A percentile compares a stretch with the other conserved stretches of the same genome.
phyloP scores from a whole-genome alignment of 345 rosid genomes.

The Geranium rotundifolium region DNA sequence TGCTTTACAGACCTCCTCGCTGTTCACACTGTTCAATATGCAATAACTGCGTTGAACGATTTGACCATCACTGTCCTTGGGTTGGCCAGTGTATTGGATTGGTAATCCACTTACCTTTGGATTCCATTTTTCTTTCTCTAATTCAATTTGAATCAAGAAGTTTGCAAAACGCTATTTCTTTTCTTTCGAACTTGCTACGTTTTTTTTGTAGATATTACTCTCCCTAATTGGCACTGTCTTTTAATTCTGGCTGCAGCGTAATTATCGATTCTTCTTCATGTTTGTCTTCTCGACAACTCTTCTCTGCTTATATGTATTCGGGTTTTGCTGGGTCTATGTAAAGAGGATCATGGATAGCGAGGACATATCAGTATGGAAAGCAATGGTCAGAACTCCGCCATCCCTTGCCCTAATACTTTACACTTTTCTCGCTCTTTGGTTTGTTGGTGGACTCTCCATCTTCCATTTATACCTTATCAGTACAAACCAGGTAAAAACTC shows the following conservation, averaged over 20 bases:
- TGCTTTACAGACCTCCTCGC: slow-evolving; percentile 92
- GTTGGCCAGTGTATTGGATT: slow-evolving; percentile 97
- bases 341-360: slow-evolving; percentile 55
- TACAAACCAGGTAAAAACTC: slow-evolving; percentile 63
- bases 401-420: slow-evolving; percentile 65
- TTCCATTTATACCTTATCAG: slow-evolving; percentile 83
- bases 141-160: too few relatives aligned
- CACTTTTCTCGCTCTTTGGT: slow-evolving; percentile 67
- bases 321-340: slow-evolving; percentile 83
- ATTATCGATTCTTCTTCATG: slow-evolving; percentile 91
- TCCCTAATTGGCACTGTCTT: slow-evolving; percentile 9
- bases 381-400: slow-evolving; percentile 75
- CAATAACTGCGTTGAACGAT: slow-evolving; percentile 84
- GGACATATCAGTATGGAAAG: slow-evolving; percentile 56
- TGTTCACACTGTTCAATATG: slow-evolving; percentile 98
- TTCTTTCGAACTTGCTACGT: too few relatives aligned
- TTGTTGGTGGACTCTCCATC: slow-evolving; percentile 83
- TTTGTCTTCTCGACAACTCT: slow-evolving; percentile 61
- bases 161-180: too few relatives aligned
- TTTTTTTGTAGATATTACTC: neutral
- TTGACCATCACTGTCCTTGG: slow-evolving; percentile 99
- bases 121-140: too few relatives aligned
- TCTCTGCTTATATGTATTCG: slow-evolving; percentile 78
- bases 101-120: slow-evolving; percentile 33
- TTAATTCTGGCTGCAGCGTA: slow-evolving; percentile 46